Evolutionary conservation across 495 filamentous ascomycete genomes (phyloP), one percentile per base, ranked within the genome.

Genomic region (Penicillium herquei): DNA sequence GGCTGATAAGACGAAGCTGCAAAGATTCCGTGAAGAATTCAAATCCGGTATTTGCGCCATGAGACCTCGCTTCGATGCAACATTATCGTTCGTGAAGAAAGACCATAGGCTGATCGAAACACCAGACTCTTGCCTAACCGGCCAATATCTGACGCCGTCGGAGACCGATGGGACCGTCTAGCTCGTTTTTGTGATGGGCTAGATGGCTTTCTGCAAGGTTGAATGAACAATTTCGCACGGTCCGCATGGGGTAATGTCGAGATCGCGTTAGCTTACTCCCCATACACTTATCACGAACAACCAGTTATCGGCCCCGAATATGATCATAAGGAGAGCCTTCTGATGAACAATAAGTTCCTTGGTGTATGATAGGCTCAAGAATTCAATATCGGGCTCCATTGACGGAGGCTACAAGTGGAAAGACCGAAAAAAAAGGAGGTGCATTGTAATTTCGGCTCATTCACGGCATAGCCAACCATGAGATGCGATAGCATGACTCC

Each of bases 61-160:
- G 49, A 26, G 45, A 56, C 34, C 50, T 31, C 9, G 21, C 21
- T 0, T 39, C 41, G 51, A 58, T 62, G 59, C 55, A 62, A 62
- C 59, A 54, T 62, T 17, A 44, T 47, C 11, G 34, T 46, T 26
- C 3, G 34, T 30, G 14, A 14, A 12, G 17, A 16, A 33, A 39
- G 16, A 17, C 17, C 11, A 55, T 49, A 55, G 42, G 41, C 43
- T 34, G 7, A 37, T 16, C 16, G 46, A 33, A 49, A 17, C 34
- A 43, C 1, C 13, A 41, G 44, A 42, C 10, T 53, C 18, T 44
- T 7, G 21, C 21, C 40, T 45, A 17, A 7, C 17, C 13, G 33
- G 33, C 14, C 26, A 48, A 40, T 40, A 48, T 51, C 37, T 44
- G 33, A 52, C 51, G 52, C 59, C 59, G 59, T 55, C 59, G 59